phyloP scores from a whole-genome alignment of 2,329 filamentous ascomycete species.

The Rhexocercosporidium sp. region DNA sequence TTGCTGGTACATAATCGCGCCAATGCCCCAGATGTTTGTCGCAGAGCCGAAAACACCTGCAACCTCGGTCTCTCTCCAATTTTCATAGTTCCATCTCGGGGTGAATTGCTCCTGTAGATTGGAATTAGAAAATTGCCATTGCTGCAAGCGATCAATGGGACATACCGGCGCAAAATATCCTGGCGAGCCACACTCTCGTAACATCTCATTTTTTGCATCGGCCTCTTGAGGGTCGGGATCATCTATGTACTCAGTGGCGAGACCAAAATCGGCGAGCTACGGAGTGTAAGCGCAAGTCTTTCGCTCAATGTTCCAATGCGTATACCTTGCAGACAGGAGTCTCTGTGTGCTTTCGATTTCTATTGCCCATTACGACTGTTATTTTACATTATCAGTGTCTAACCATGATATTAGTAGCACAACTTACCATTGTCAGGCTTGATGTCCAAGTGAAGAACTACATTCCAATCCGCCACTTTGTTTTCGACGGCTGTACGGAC shows the following conservation, averaged over 20 bases:
- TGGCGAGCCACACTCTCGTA: neutral
- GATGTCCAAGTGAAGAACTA: slow-evolving; percentile 1
- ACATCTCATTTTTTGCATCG: neutral
- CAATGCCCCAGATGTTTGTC: slow-evolving; percentile 12
- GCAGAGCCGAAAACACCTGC: neutral
- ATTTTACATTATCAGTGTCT: no score
- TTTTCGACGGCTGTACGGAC: neutral
- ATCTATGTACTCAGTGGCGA: neutral
- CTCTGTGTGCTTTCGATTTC: neutral
- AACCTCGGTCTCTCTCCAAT: neutral
- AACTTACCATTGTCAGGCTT: slow-evolving; percentile 11
- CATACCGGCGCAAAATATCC: neutral
- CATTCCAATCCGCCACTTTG: neutral
- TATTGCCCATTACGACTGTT: neutral
- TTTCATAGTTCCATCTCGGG: neutral
- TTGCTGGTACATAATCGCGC: slow-evolving; percentile 10
- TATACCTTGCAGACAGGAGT: neutral
- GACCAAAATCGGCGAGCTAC: neutral
- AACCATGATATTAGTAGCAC: no score
- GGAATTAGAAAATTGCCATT: neutral
- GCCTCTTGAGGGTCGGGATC: neutral
- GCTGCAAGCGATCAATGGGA: neutral
- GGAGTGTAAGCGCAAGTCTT: neutral
- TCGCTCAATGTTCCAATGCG: no score
- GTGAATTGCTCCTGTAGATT: slow-evolving; percentile 1